Evolutionary conservation across 163 green algal genomes (phyloP).

Genomic region (Scenedesmus sp.): DNA sequence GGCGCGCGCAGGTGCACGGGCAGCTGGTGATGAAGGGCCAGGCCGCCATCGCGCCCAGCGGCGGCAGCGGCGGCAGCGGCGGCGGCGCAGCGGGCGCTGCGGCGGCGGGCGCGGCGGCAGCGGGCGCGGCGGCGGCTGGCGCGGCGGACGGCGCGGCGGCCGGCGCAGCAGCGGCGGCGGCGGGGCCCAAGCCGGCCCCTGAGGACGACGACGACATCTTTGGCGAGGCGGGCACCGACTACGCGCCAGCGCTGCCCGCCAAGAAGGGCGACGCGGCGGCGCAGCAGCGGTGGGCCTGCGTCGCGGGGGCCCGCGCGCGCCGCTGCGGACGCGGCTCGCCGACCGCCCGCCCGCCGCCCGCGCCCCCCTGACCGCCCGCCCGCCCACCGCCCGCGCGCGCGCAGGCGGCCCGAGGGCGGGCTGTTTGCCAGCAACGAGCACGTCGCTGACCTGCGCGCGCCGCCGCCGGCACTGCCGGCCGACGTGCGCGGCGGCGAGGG

Average conservation of each 20-base stretch:
- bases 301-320: too few relatives aligned
- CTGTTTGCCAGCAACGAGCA: too few relatives aligned
- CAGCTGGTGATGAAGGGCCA: slow-evolving; percentile 41
- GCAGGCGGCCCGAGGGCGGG: too few relatives aligned
- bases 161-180: slow-evolving; percentile 23
- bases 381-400: too few relatives aligned
- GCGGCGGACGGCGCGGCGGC: slow-evolving; percentile 23
- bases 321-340: slow-evolving; percentile 12
- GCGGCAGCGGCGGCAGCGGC: too few relatives aligned
- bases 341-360: too few relatives aligned
- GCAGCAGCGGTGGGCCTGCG: slow-evolving; percentile 44
- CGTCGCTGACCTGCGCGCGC: too few relatives aligned
- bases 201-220: slow-evolving; percentile 94
- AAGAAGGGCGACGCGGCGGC: slow-evolving; percentile 53
- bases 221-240: slow-evolving; percentile 87
- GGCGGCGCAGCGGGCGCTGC: not conserved
- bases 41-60: slow-evolving; percentile 1
- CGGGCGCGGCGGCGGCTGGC: not conserved
- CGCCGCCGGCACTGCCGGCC: too few relatives aligned
- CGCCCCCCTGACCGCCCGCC: too few relatives aligned
- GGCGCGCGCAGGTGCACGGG: slow-evolving; percentile 5
- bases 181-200: too few relatives aligned
- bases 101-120: not conserved
- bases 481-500: too few relatives aligned
- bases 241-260: slow-evolving; percentile 56